phyloP scores from a whole-genome alignment of 805 yeast genomes.

The Candida boleticola region DNA sequence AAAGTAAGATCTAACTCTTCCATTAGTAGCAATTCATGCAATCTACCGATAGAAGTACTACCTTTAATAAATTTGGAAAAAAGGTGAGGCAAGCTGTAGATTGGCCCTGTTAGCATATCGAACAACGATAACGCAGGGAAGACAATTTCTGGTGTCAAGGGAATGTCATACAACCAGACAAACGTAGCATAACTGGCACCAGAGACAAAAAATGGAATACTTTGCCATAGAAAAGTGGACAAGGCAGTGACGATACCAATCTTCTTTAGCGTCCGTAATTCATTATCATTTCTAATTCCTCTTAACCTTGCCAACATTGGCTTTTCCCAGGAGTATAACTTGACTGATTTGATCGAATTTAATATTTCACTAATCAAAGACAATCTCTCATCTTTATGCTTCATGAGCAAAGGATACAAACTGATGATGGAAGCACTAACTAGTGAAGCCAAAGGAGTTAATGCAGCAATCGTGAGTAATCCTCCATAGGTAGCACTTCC shows the following conservation, averaged over 20 bases:
- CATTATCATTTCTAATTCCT: slow-evolving; percentile 25
- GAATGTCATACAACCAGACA: slow-evolving; percentile 17
- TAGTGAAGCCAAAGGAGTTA: slow-evolving; percentile 21
- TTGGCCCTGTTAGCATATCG: slow-evolving; percentile 25
- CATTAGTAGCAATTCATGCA: slow-evolving; percentile 20
- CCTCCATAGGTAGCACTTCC: slow-evolving; percentile 25
- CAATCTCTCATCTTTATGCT: slow-evolving; percentile 25
- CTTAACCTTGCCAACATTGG: slow-evolving; percentile 25
- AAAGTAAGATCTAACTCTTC: slow-evolving; percentile 21
- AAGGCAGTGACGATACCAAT: slow-evolving; percentile 25
- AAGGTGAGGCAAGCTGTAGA: slow-evolving; percentile 20
- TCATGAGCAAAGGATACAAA: slow-evolving; percentile 19
- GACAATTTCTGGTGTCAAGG: slow-evolving; percentile 25
- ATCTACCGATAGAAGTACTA: slow-evolving; percentile 21
- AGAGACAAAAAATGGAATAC: slow-evolving; percentile 27
- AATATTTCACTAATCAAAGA: slow-evolving; percentile 26
- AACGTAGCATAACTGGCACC: slow-evolving; percentile 22
- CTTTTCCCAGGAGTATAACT: slow-evolving; percentile 30
- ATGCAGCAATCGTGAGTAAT: slow-evolving; percentile 17
- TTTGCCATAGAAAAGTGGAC: slow-evolving; percentile 23
- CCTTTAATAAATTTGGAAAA: slow-evolving; percentile 20
- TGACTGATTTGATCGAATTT: slow-evolving; percentile 25
- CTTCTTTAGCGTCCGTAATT: slow-evolving; percentile 16
- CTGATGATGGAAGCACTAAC: slow-evolving; percentile 19
- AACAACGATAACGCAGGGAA: slow-evolving; percentile 32